A percentile compares a stretch with the other conserved stretches of the same genome.
Evolutionary conservation across 371 early-diverging fungal species (phyloP).

Genomic region (Mycotypha africana): DNA sequence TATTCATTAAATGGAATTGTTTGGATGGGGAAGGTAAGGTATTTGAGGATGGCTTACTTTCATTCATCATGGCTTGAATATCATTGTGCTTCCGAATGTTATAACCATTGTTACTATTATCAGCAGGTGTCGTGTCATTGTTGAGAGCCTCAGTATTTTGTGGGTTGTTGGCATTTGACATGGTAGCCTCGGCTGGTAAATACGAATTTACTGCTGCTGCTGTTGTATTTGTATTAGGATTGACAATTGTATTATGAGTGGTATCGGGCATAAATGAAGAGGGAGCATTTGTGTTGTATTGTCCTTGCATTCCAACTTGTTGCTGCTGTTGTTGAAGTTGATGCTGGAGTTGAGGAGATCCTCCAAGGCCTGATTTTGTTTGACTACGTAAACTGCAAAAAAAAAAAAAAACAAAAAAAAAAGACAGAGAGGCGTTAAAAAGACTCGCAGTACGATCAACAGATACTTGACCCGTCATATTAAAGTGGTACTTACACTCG

Average conservation of each 20-base stretch:
- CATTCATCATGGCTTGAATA: constrained; percentile 13
- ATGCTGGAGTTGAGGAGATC: constrained; percentile 9
- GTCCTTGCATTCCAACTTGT: constrained; percentile 5
- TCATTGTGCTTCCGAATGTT: constrained; percentile 6
- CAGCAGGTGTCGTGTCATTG: too few species aligned
- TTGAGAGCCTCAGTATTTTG: too few species aligned
- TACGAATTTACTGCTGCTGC: background rate
- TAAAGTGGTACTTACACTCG: constrained; percentile 24
- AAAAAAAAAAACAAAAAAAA: too few species aligned
- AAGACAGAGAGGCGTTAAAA: too few species aligned
- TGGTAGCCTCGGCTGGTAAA: too few species aligned
- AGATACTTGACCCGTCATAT: too few species aligned
- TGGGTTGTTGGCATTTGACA: too few species aligned
- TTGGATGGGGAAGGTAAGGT: constrained; percentile 16
- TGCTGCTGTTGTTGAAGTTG: constrained; percentile 7
- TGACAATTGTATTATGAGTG: constrained; percentile 1
- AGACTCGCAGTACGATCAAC: too few species aligned
- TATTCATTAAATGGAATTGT: constrained; percentile 32
- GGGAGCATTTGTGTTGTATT: too few species aligned
- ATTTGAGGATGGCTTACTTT: constrained; percentile 2
- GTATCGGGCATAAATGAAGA: constrained; percentile 12
- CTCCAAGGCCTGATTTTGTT: constrained; percentile 19
- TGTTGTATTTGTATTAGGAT: constrained; percentile 2
- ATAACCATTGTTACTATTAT: constrained; percentile 1
- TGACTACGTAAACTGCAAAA: constrained; percentile 29